phyloP scores from a whole-genome alignment of 1,284 basidiomycete genomes.

The Omphalotus olearius region DNA sequence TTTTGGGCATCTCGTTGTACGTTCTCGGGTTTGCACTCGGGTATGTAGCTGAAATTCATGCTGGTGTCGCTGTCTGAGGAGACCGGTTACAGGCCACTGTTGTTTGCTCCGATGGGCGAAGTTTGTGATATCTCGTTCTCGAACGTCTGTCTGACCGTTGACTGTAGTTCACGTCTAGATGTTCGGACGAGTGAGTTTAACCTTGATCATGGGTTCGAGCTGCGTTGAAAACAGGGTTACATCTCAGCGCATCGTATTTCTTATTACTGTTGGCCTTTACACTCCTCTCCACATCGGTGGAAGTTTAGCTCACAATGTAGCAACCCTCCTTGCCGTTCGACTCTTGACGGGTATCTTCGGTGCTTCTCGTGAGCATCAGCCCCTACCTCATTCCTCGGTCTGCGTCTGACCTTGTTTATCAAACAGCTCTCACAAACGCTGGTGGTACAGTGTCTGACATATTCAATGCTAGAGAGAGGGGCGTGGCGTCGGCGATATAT shows the following conservation, averaged over 20 bases:
- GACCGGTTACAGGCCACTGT: not conserved
- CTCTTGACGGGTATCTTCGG: constrained; percentile 59
- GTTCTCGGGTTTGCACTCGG: constrained; percentile 49
- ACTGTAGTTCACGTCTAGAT: constrained; percentile 11
- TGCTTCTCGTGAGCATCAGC: constrained; percentile 41
- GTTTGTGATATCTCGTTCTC: not conserved
- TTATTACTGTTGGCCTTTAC: constrained; percentile 49
- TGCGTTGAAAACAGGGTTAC: not conserved
- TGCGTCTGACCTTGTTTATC: constrained; percentile 6
- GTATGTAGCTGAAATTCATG: constrained; percentile 11
- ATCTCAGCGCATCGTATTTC: constrained; percentile 32
- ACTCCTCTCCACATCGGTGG: constrained; percentile 62
- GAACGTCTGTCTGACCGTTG: not conserved
- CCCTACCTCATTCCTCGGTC: constrained; percentile 8
- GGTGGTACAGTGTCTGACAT: constrained; percentile 61
- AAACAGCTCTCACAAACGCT: constrained; percentile 53
- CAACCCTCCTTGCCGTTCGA: constrained; percentile 56
- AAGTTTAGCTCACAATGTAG: constrained; percentile 53
- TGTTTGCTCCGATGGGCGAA: constrained; percentile 30
- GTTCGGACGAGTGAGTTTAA: constrained; percentile 6
- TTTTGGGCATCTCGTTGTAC: constrained; percentile 60
- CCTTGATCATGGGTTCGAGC: not conserved
- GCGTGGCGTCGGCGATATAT: constrained; percentile 57
- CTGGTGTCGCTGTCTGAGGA: not conserved
- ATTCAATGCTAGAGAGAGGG: constrained; percentile 54